Percentiles rank a stretch among this genome's conserved stretches.
phyloP scores from a whole-genome alignment of 139 green algal genomes.

The Dunaliella primolecta region DNA sequence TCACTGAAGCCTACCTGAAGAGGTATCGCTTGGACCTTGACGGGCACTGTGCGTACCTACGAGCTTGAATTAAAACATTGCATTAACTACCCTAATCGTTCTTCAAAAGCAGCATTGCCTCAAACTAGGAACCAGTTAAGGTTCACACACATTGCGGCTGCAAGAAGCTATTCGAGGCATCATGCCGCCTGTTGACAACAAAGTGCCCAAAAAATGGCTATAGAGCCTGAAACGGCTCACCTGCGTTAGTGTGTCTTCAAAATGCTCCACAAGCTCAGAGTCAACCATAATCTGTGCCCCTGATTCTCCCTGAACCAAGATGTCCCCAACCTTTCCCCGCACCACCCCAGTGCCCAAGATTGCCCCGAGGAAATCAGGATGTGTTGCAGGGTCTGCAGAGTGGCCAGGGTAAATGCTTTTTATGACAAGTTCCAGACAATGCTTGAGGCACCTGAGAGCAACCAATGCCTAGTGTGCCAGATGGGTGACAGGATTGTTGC shows the following conservation, averaged over 20 bases:
- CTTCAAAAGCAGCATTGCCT: no score
- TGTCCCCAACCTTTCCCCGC: slow-evolving; percentile 61
- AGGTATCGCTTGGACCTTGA: slow-evolving; percentile 34
- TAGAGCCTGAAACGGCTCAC: no score
- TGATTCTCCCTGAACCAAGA: slow-evolving; percentile 71
- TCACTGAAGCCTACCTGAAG: no score
- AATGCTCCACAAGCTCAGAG: slow-evolving; percentile 64
- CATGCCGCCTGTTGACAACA: no score
- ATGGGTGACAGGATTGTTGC: neutral
- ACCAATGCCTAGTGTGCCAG: neutral
- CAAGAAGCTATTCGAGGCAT: no score
- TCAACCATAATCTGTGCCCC: slow-evolving; percentile 72
- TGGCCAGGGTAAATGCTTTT: slow-evolving; percentile 39
- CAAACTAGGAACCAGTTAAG: no score
- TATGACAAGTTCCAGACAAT: neutral
- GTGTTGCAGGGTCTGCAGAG: slow-evolving; percentile 70
- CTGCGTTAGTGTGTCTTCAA: slow-evolving; percentile 59
- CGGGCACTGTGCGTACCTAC: slow-evolving; percentile 65
- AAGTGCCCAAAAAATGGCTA: no score
- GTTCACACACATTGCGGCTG: no score
- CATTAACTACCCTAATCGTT: no score
- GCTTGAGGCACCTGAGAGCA: neutral
- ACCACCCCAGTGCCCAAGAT: slow-evolving; percentile 67
- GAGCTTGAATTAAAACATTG: no score
- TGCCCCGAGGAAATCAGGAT: slow-evolving; percentile 79